These are phyloP conservation scores for Candida smagusa DNA, from an alignment of 1,139 yeast genomes.

Conservation along the genomic window DNA sequence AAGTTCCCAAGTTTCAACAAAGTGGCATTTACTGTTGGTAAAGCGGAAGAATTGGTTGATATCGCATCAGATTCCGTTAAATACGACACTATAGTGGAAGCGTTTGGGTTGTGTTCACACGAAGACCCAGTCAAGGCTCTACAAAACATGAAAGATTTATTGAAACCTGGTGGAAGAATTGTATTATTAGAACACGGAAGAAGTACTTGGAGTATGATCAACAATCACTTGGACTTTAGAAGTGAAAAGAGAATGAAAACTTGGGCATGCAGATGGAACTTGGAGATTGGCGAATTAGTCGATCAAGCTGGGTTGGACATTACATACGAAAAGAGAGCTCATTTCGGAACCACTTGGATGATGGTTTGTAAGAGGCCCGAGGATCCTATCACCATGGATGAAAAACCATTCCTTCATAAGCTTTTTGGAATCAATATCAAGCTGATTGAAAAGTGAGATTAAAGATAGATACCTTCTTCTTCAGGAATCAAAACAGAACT, in stretches of 20 bases:
- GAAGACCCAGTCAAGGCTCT: conserved; percentile 86
- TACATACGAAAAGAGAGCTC: conserved; percentile 74
- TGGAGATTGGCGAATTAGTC: conserved; percentile 83
- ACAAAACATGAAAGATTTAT: conserved; percentile 63
- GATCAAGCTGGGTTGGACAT: conserved; percentile 83
- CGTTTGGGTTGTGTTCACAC: conserved; percentile 94
- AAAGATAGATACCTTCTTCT: neutral
- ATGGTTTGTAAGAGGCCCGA: conserved; percentile 70
- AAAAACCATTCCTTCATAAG: conserved; percentile 43
- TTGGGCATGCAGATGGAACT: conserved; percentile 98
- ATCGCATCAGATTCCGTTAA: conserved; percentile 51
- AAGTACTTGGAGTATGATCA: conserved; percentile 73
- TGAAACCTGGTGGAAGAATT: conserved; percentile 90
- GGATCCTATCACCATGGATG: conserved; percentile 47
- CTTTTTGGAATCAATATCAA: conserved; percentile 38
- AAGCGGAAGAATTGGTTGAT: conserved; percentile 75
- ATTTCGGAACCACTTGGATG: conserved; percentile 94
- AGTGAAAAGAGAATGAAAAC: conserved; percentile 80
- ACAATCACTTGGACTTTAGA: conserved; percentile 75
- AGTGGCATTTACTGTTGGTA: conserved; percentile 88
- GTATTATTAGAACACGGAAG: conserved; percentile 90
- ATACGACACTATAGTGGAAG: conserved; percentile 89
- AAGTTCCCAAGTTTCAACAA: conserved; percentile 62
- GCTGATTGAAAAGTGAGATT: conserved; percentile 18
- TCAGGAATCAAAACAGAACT: neutral